phyloP scores from a whole-genome alignment of 2,329 filamentous ascomycete species.

The Epichloe sibirici region DNA sequence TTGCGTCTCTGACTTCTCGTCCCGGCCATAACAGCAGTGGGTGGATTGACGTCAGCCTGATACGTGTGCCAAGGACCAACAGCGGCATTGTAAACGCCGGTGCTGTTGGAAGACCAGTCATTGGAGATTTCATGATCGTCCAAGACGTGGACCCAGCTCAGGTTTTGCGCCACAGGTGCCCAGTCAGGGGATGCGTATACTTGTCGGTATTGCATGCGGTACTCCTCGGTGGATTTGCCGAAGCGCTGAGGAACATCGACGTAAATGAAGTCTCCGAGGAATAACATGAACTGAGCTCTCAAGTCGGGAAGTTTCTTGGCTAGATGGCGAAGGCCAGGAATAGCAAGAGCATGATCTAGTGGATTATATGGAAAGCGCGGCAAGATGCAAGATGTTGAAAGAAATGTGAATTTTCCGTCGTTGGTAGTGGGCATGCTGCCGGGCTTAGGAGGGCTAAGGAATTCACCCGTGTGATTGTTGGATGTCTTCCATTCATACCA shows the following conservation, averaged over 20 bases:
- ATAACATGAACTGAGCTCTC: slow-evolving; percentile 67
- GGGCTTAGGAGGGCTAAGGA: slow-evolving; percentile 61
- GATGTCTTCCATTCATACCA: slow-evolving; percentile 76
- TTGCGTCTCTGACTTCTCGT: slow-evolving; percentile 23
- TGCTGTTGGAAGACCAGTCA: slow-evolving; percentile 61
- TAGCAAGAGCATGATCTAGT: slow-evolving; percentile 67
- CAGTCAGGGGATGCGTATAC: slow-evolving; percentile 95
- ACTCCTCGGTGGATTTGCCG: slow-evolving; percentile 60
- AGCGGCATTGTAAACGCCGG: slow-evolving; percentile 38
- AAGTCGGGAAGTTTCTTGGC: slow-evolving; percentile 60
- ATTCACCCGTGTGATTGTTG: slow-evolving; percentile 75
- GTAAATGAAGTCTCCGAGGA: slow-evolving; percentile 81
- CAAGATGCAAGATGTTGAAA: slow-evolving; percentile 88
- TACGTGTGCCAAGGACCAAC: slow-evolving; percentile 81
- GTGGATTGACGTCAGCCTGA: slow-evolving; percentile 75
- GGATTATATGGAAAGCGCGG: slow-evolving; percentile 82
- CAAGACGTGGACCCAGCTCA: slow-evolving; percentile 96
- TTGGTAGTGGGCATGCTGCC: slow-evolving; percentile 49
- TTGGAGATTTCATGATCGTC: slow-evolving; percentile 96
- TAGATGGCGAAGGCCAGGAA: slow-evolving; percentile 69
- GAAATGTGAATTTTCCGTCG: slow-evolving; percentile 70
- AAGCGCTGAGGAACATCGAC: slow-evolving; percentile 76
- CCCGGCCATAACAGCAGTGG: slow-evolving; percentile 42
- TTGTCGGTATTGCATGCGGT: slow-evolving; percentile 83
- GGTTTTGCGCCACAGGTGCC: slow-evolving; percentile 57